phyloP scores from a whole-genome alignment of 106 monocot species.

The Allium cepa region DNA sequence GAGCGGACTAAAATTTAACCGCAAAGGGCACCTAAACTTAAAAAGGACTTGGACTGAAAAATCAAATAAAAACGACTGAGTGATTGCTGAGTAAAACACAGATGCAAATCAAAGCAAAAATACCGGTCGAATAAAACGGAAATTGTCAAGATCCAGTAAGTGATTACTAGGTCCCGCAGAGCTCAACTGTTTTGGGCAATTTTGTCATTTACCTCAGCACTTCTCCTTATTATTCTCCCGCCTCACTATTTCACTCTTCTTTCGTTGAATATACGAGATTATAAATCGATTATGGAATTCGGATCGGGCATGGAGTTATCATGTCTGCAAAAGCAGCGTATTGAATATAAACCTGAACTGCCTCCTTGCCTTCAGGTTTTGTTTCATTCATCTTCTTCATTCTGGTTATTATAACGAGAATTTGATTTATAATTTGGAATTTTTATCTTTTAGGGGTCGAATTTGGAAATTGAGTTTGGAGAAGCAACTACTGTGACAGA shows the following conservation, averaged over 20 bases:
- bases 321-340: conserved; percentile 25
- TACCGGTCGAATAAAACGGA: too few relatives aligned
- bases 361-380: conserved; percentile 35
- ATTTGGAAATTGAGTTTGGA: conserved; percentile 18
- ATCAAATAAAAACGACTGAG: too few relatives aligned
- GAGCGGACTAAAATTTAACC: too few relatives aligned
- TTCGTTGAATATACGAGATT: background rate
- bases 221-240: background rate
- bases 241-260: background rate
- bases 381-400: background rate
- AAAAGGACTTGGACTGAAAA: too few relatives aligned
- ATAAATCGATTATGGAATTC: conserved; percentile 3
- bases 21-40: too few relatives aligned
- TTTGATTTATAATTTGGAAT: background rate
- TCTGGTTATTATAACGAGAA: background rate
- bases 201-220: background rate
- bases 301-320: conserved; percentile 30
- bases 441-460: background rate
- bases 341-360: conserved; percentile 24
- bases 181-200: conserved; percentile 8
- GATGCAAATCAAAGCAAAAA: too few relatives aligned
- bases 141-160: too few relatives aligned
- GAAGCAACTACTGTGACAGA: conserved; percentile 25
- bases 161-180: background rate
- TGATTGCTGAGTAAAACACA: too few relatives aligned